phyloP scores from a whole-genome alignment of 768 basidiomycete species.

The Tremella mesenterica region DNA sequence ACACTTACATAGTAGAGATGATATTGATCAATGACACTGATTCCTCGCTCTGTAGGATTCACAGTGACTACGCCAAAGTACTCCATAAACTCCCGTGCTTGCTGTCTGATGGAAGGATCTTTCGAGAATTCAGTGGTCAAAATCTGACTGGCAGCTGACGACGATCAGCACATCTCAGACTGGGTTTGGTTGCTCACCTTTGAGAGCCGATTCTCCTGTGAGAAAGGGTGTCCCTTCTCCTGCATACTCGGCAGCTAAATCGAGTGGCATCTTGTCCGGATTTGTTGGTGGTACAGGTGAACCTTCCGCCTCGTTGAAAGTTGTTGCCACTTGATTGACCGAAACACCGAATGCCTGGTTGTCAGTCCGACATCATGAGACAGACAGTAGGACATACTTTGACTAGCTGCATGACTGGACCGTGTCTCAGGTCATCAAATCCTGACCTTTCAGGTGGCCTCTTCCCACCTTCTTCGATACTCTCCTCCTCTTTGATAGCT shows the following conservation, averaged over 20 bases:
- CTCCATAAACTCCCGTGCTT: slow-evolving; percentile 67
- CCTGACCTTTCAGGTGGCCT: slow-evolving; percentile 32
- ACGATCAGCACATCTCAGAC: neutral
- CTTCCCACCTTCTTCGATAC: slow-evolving; percentile 32
- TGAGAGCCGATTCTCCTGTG: slow-evolving; percentile 29
- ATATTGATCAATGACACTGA: slow-evolving; percentile 48
- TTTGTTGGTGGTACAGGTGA: slow-evolving; percentile 47
- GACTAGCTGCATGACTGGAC: slow-evolving; percentile 51
- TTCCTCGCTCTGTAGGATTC: slow-evolving; percentile 77
- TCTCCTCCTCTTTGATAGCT: slow-evolving; percentile 53
- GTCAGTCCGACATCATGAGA: neutral
- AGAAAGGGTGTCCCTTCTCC: slow-evolving; percentile 45
- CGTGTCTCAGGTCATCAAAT: slow-evolving; percentile 17
- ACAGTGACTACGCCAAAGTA: slow-evolving; percentile 67
- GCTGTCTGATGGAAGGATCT: slow-evolving; percentile 75
- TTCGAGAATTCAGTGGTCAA: slow-evolving; percentile 83
- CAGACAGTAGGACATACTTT: slow-evolving; percentile 52
- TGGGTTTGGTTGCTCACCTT: slow-evolving; percentile 20
- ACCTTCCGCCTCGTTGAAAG: slow-evolving; percentile 50
- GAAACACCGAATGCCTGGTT: slow-evolving; percentile 72
- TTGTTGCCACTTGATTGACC: slow-evolving; percentile 73
- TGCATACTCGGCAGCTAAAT: slow-evolving; percentile 76
- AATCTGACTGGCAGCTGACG: slow-evolving; percentile 52
- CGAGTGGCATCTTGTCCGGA: slow-evolving; percentile 65
- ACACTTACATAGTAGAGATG: slow-evolving; percentile 49